Base-by-base conservation (phyloP, 2,329 filamentous ascomycete species). In the Colletotrichum zoysiae region DNA sequence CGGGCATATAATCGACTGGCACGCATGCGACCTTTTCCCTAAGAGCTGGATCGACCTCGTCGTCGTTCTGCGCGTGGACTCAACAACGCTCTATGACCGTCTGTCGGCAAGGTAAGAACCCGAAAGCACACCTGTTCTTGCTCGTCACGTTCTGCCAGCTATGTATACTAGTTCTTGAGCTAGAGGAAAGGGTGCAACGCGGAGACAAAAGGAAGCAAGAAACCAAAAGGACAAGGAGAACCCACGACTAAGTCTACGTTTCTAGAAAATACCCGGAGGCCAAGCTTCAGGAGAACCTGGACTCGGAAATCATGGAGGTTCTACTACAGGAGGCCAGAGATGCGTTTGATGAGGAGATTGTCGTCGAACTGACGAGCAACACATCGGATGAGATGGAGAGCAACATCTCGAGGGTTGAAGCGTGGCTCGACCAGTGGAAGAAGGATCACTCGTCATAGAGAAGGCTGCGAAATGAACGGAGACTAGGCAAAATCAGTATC, bases 291-390 rank as follows among this genome's bases (percentile, higher is more conserved):
- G 96, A 98, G 82, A 99, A 99, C 79, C 85, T 99, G 72, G 96
- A 99, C 81, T 93, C 94, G 40, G 96, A 99, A 84, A 98, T 99
- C 79, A 98, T 99, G 91, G 93, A 97, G 79, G 94, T 98, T 35
- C 84, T 99, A 67, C 85, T 97, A 26, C 92, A 97, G 76, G 96
- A 99, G 84, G 96, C 96, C 42, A 87, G 91, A 72, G 95, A 97
- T 74, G 90, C 92, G 14, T 99, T 95, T 78, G 93, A 94, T 65
- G 90, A 93, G 81, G 90, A 96, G 79, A 93, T 97, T 76, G 92
- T 99, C 48, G 93, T 98, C 35, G 95, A 97, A 82, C 84, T 99
- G 78, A 90, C 86, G 78, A 98, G 95, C 82, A 92, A 97, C 79
- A 88, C 88, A 65, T 87, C 90, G 2, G 92, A 95, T 63, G 93